Evolutionary conservation across 2,329 filamentous ascomycete genomes (phyloP), one percentile per base, ranked within the genome.

Genomic region (Penicillium sclerotiorum): DNA sequence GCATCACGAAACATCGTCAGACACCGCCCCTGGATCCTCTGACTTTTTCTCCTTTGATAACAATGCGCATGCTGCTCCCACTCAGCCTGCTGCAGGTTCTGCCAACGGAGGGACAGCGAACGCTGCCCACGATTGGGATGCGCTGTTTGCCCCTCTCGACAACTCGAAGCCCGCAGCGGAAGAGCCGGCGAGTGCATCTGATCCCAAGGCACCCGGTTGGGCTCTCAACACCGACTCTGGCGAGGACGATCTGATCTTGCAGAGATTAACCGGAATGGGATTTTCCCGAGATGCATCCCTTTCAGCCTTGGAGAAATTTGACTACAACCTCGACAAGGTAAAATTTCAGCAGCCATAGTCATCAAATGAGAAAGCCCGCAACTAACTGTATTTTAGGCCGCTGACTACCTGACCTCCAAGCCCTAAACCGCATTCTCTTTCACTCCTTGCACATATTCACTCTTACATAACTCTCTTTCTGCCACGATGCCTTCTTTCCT

Each of bases 321-420:
- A 97, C 74, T 96, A 97, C 73, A 94, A 96, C 70, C 81, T 96
- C 68, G 91, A 96, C 73, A 90, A 89, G 83, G 93, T 96, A 75
- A 75, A 85, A 77, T 8, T 44, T 9, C 11, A 36, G n/a, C n/a
- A n/a, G n/a, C n/a, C n/a, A n/a, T n/a, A 37, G 8, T 17, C 7
- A 11, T 15, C 20, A 15, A 36, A 32, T 8, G 9, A 15, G 22
- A 8, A 12, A 39, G 17, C 22, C 15, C 15, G 20, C 18, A 27
- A 40, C 46, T 58, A 32, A 56, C 39, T 47, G 4, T 9, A 35
- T 33, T 42, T 6, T 40, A 74, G 72, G 72, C 72, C 18, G 71
- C 65, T 18, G 72, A 74, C 49, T 66, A 69, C 53, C 55, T 74
- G 47, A 72, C 72, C 30, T 73, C 72, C n/a, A 73, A 72, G 55